Conservation (phyloP, 805 yeast species). For the Lachancea sp. region DNA sequence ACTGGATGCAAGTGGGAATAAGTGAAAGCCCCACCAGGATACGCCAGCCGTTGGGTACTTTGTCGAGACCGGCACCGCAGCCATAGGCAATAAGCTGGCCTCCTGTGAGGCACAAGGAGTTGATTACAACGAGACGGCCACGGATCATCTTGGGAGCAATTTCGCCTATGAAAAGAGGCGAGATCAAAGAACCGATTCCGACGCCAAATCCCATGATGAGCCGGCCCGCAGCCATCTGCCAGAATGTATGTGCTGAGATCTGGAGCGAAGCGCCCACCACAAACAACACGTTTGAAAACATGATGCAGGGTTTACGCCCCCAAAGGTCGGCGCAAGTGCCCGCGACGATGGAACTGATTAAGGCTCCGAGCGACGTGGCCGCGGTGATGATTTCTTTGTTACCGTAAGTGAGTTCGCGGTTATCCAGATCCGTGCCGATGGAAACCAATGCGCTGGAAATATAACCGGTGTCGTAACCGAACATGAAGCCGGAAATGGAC, state of each 20-base stretch:
- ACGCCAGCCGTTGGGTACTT: slow-evolving; percentile 84
- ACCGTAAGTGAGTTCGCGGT: slow-evolving; percentile 56
- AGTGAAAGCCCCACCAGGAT: slow-evolving; percentile 84
- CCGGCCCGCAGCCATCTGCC: slow-evolving; percentile 91
- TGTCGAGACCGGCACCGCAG: slow-evolving; percentile 78
- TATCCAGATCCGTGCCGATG: slow-evolving; percentile 68
- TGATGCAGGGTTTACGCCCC: slow-evolving; percentile 80
- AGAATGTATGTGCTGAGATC: slow-evolving; percentile 69
- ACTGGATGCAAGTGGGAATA: slow-evolving; percentile 78
- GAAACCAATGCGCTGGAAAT: slow-evolving; percentile 89
- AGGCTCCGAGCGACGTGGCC: slow-evolving; percentile 91
- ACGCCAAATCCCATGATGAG: slow-evolving; percentile 95
- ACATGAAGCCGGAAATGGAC: slow-evolving; percentile 91
- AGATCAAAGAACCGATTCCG: slow-evolving; percentile 86
- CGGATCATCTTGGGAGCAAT: slow-evolving; percentile 88
- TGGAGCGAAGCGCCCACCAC: slow-evolving; percentile 81
- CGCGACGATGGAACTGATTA: slow-evolving; percentile 69
- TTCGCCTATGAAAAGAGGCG: slow-evolving; percentile 91
- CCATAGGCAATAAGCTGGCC: slow-evolving; percentile 95
- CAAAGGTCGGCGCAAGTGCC: slow-evolving; percentile 76
- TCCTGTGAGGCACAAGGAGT: slow-evolving; percentile 85
- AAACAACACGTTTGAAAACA: slow-evolving; percentile 77
- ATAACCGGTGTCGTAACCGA: slow-evolving; percentile 97
- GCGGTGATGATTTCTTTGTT: slow-evolving; percentile 87
- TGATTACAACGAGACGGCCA: slow-evolving; percentile 84